A percentile compares a stretch with the other conserved stretches of the same genome.
These are phyloP conservation scores for Urostyla sp. DNA, from an alignment of 73 alveolate genomes.

Conservation along the genomic window DNA sequence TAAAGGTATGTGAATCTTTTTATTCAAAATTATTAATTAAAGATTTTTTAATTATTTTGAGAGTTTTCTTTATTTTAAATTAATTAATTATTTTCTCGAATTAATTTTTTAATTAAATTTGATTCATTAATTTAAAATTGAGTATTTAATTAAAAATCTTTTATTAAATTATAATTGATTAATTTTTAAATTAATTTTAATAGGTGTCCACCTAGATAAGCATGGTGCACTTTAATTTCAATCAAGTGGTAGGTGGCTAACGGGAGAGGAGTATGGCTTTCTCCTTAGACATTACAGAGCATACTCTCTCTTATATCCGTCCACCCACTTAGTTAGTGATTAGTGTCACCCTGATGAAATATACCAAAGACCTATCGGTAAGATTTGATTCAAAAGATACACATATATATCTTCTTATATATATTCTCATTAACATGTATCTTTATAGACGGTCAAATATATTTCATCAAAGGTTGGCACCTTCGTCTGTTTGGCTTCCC, in stretches of 20 bases:
- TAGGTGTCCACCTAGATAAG: too few relatives aligned
- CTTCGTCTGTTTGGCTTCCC: slow-evolving; percentile 79
- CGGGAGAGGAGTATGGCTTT: slow-evolving; percentile 50
- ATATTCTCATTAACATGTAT: neutral
- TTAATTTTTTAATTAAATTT: too few relatives aligned
- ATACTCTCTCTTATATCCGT: neutral
- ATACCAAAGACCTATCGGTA: slow-evolving; percentile 46
- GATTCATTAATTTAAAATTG: too few relatives aligned
- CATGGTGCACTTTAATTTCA: neutral
- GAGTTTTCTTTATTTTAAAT: too few relatives aligned
- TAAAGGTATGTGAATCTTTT: too few relatives aligned
- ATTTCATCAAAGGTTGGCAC: slow-evolving; percentile 69
- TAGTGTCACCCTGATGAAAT: slow-evolving; percentile 19
- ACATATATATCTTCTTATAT: too few relatives aligned
- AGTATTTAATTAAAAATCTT: too few relatives aligned
- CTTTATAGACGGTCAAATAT: slow-evolving; percentile 66
- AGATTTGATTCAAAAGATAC: neutral
- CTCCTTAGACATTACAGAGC: slow-evolving; percentile 54
- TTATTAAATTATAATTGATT: too few relatives aligned
- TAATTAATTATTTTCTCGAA: too few relatives aligned
- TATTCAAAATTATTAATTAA: too few relatives aligned
- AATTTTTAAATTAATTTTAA: too few relatives aligned
- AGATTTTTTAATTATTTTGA: too few relatives aligned
- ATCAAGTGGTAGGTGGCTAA: slow-evolving; percentile 29
- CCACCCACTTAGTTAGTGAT: neutral